Conservation (phyloP, 805 yeast species). For the Starmerella cellae region DNA sequence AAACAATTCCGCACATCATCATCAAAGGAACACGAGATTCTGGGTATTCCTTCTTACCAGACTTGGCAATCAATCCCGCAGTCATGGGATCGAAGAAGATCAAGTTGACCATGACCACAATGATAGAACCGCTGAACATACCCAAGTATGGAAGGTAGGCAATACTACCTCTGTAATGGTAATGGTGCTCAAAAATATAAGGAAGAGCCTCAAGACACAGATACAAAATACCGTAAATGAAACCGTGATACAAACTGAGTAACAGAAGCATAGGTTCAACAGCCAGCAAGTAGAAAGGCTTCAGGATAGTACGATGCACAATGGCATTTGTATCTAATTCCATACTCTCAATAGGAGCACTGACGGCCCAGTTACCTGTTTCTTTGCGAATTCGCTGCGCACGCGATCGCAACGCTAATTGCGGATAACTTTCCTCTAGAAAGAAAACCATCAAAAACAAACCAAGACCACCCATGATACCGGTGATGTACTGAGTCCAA, state of each 20-base stretch:
- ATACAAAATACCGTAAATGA: constrained; percentile 68
- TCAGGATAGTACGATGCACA: constrained; percentile 44
- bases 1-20: constrained; percentile 55
- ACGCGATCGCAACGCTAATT: constrained; percentile 43
- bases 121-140: constrained; percentile 49
- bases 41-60: constrained; percentile 52
- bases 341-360: constrained; percentile 77
- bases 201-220: constrained; percentile 66
- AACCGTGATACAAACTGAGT: constrained; percentile 58
- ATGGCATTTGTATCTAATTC: constrained; percentile 46
- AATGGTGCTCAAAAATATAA: constrained; percentile 49
- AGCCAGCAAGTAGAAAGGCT: constrained; percentile 56
- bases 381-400: constrained; percentile 58
- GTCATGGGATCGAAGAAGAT: constrained; percentile 44
- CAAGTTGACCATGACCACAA: constrained; percentile 43
- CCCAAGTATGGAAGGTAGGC: constrained; percentile 71
- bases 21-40: constrained; percentile 70
- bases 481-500: constrained; percentile 42
- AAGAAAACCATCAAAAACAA: constrained; percentile 30
- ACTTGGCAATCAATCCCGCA: constrained; percentile 34
- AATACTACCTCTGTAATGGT: constrained; percentile 46
- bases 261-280: constrained; percentile 63
- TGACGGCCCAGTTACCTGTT: constrained; percentile 69
- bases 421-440: constrained; percentile 30
- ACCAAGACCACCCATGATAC: constrained; percentile 30